These are phyloP conservation scores for Aureococcus anophagefferens DNA, from an alignment of 108 stramenopile species.

Conservation along the genomic window DNA sequence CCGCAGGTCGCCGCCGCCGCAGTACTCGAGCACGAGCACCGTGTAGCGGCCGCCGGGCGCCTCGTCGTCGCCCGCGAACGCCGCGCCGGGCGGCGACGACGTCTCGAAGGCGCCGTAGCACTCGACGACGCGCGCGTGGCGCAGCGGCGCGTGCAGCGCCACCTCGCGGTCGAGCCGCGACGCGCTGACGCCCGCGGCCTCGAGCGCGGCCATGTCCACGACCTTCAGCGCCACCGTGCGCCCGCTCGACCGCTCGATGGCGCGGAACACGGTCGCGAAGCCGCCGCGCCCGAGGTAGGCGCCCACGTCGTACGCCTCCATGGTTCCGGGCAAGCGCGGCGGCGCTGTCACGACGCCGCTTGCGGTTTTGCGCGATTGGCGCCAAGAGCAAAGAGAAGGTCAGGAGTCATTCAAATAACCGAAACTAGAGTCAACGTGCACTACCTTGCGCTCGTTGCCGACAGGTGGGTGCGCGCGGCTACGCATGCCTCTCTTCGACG, in stretches of 20 bases:
- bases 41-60: too few relatives aligned
- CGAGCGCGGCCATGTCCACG: constrained; percentile 11
- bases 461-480: too few relatives aligned
- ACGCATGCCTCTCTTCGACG: too few relatives aligned
- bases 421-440: too few relatives aligned
- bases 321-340: too few relatives aligned
- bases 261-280: constrained; percentile 35
- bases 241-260: constrained; percentile 21
- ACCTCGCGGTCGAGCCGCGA: not conserved
- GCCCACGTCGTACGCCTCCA: constrained; percentile 13
- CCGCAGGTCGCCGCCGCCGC: not conserved
- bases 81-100: too few relatives aligned
- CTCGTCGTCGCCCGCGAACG: too few relatives aligned
- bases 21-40: not conserved
- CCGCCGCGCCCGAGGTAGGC: constrained; percentile 36
- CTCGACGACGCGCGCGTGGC: not conserved
- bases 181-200: not conserved
- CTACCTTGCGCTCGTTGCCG: too few relatives aligned
- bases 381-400: too few relatives aligned
- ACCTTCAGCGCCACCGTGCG: constrained; percentile 33
- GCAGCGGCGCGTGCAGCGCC: not conserved
- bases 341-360: too few relatives aligned
- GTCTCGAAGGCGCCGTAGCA: not conserved
- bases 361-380: too few relatives aligned
- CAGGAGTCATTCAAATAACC: too few relatives aligned